A percentile compares a stretch with the other conserved stretches of the same genome.
Conservation (phyloP, 2,329 filamentous ascomycete species). For the Calonectria henricotiae region DNA sequence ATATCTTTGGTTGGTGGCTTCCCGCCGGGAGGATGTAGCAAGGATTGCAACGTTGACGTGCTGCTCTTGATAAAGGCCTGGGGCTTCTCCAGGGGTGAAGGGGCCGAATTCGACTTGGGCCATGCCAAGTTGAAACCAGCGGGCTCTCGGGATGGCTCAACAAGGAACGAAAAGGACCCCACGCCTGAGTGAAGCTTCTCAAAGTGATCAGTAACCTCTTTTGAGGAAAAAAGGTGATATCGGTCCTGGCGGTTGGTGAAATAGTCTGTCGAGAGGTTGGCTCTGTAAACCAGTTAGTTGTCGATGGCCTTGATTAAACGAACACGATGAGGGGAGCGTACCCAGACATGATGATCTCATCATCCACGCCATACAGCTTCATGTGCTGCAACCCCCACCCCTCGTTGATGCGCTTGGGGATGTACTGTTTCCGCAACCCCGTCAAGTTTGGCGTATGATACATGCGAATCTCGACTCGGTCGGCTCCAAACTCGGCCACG, state of each 20-base stretch:
- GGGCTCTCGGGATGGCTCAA: constrained; percentile 74
- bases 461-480: constrained; percentile 94
- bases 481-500: constrained; percentile 86
- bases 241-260: constrained; percentile 96
- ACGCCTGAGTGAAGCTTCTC: constrained; percentile 83
- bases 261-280: constrained; percentile 94
- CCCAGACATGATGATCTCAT: constrained; percentile 95
- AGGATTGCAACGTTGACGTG: constrained; percentile 75
- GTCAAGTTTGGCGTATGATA: constrained; percentile 98
- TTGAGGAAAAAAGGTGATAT: constrained; percentile 91
- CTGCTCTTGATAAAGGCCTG: constrained; percentile 80
- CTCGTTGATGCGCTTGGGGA: constrained; percentile 95
- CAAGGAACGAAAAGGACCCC: constrained; percentile 85
- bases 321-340: constrained; percentile 58
- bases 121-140: constrained; percentile 78
- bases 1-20: constrained; percentile 45
- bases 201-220: constrained; percentile 87
- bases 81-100: constrained; percentile 81
- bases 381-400: constrained; percentile 99
- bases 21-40: constrained; percentile 68
- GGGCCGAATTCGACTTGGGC: constrained; percentile 82
- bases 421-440: constrained; percentile 84
- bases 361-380: constrained; percentile 97
- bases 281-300: constrained; percentile 60
- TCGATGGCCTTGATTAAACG: background rate